Base-by-base conservation (phyloP, 1,139 yeast genomes). In the Kazachstania sp. region DNA sequence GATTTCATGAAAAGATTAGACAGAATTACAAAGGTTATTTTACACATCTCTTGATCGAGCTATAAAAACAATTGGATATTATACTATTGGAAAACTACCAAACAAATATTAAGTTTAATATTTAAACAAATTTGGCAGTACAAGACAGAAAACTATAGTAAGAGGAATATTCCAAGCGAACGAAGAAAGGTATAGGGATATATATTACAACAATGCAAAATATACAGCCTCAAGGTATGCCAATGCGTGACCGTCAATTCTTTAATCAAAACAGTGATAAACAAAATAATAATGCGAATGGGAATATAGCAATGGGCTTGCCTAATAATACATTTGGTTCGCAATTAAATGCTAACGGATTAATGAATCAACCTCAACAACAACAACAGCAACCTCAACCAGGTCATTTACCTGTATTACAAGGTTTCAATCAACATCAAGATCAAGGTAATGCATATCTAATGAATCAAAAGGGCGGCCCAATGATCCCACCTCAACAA, bases 181-280 rank as follows among this genome's bases (percentile, higher is more conserved):
- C 28, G 28, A 23, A 23, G 8, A 23, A 23, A 23, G 28, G 8
- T 3, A 19, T 6, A 36, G n/a, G 7, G 11, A 37, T n/a, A 31
- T 40, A 15, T 31, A 8, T 29, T 20, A 4, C 26, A 8, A 19
- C 9, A 16, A 59, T 60, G 61, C 64, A 60, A 46, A 49, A 61
- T 2, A 51, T 60, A 34, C 63, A 60, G 38, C 55, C 57, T 9
- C 59, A 57, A 35, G 56, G 49, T 32, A 48, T 61, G 44, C 58
- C 61, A 13, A 54, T 57, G 49, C 55, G 59, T 3, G 65, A 60
- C 19, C 65, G 60, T 19, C 65, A 60, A 45, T 58, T 54, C 37
- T 59, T 57, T 42, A 44, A 46, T 12, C 63, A 58, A 44, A 57
- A 51, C 28, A 47, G 43, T 30, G 60, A 61, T 18, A 61, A 54